Conservation (phyloP, 257 asterid genomes). For the Solanum ossicruentum region DNA sequence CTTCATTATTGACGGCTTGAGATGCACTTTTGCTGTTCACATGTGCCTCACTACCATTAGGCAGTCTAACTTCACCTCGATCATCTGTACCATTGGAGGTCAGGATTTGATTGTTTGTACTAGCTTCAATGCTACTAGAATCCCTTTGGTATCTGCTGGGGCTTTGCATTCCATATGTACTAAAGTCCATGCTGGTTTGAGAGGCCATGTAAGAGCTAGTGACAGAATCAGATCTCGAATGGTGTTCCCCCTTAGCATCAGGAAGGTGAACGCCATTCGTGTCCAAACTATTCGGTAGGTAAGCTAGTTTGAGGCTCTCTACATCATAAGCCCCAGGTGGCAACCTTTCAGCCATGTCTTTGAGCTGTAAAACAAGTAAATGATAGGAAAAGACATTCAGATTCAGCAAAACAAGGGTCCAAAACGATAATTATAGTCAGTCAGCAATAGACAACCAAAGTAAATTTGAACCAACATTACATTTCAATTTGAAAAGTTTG, state of each 20-base stretch:
- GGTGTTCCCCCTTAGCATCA: conserved; percentile 39
- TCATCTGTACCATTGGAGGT: conserved; percentile 29
- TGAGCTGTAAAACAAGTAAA: conserved; percentile 42
- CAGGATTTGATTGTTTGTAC: conserved; percentile 16
- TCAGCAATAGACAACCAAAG: not conserved
- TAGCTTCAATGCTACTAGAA: conserved; percentile 18
- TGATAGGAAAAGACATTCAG: not conserved
- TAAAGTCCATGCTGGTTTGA: conserved; percentile 23
- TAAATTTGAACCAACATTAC: not conserved
- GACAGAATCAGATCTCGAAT: conserved; percentile 29
- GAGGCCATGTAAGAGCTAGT: conserved; percentile 26
- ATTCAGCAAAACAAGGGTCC: not conserved
- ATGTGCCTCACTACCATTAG: conserved; percentile 39
- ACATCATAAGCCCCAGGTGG: conserved; percentile 74
- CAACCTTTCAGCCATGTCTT: conserved; percentile 87
- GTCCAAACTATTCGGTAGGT: conserved; percentile 59
- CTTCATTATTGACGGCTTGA: conserved; percentile 31
- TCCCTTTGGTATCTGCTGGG: conserved; percentile 12
- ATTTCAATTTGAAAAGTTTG: not conserved
- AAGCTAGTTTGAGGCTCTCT: conserved; percentile 50
- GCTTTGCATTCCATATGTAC: conserved; percentile 18
- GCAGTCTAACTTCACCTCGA: conserved; percentile 20
- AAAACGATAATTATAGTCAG: not conserved
- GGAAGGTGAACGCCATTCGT: conserved; percentile 31
- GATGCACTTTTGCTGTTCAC: conserved; percentile 27